These are phyloP conservation scores for Colletotrichum lini DNA, from an alignment of 2,329 filamentous ascomycete species.

Conservation along the genomic window DNA sequence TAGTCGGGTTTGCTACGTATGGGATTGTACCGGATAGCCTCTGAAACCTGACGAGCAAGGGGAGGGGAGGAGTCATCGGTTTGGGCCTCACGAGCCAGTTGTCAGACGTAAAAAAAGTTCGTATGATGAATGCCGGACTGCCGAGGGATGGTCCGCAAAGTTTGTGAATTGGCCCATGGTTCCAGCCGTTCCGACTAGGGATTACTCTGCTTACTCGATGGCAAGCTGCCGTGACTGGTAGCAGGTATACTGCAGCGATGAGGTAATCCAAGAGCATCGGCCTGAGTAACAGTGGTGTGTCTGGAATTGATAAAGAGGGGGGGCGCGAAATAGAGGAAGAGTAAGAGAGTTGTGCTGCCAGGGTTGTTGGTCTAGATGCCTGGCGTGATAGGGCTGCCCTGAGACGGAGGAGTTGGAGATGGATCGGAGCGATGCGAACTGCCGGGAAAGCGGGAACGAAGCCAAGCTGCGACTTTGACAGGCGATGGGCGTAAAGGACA, in stretches of 20 bases:
- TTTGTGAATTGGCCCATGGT: constrained; percentile 1
- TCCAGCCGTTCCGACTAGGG: constrained; percentile 3
- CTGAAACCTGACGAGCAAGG: no score
- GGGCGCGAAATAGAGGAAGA: no score
- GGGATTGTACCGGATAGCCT: no score
- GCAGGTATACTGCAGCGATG: constrained; percentile 2
- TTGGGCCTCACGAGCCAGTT: constrained; percentile 10
- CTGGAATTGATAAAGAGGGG: neutral
- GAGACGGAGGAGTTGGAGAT: neutral
- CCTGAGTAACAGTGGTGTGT: neutral
- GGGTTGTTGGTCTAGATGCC: neutral
- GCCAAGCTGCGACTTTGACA: neutral
- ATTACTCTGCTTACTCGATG: neutral
- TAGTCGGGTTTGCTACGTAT: neutral
- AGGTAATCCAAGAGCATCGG: constrained; percentile 11
- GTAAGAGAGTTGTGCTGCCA: neutral
- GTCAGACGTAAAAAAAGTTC: constrained; percentile 12
- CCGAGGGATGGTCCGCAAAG: constrained; percentile 6
- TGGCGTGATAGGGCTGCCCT: neutral
- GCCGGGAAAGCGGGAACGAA: constrained; percentile 5
- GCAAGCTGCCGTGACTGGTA: neutral
- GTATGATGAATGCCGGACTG: constrained; percentile 4
- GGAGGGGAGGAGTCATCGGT: neutral
- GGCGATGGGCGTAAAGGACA: neutral
- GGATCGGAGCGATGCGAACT: neutral